These are phyloP conservation scores for Ambrosiella xylebori DNA, from an alignment of 2,329 filamentous ascomycete species.

Conservation along the genomic window DNA sequence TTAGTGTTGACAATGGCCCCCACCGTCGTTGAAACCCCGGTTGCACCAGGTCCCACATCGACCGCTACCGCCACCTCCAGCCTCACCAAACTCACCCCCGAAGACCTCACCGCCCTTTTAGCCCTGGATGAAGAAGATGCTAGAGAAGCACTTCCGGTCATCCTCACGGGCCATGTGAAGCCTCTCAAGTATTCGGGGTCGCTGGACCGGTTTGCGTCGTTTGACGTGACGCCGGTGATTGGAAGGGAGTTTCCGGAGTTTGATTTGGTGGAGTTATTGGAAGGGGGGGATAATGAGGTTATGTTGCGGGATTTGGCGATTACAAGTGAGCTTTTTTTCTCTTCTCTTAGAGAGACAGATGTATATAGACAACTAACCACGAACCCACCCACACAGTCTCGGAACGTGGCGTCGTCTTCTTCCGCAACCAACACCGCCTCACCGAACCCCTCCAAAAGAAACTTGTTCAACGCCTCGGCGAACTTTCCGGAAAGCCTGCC, in stretches of 20 bases:
- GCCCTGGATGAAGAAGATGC: too few relatives aligned
- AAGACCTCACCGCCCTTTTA: neutral
- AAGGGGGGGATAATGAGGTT: conserved; percentile 44
- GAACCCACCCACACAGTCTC: conserved; percentile 33
- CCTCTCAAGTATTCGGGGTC: conserved; percentile 33
- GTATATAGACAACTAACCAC: neutral
- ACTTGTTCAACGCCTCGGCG: conserved; percentile 41
- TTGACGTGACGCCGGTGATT: conserved; percentile 44
- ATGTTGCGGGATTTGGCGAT: conserved; percentile 49
- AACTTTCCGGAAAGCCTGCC: conserved; percentile 38
- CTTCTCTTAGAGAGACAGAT: neutral
- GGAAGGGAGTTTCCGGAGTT: conserved; percentile 43
- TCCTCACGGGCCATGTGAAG: conserved; percentile 13
- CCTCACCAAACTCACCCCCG: neutral
- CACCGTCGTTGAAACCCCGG: too few relatives aligned
- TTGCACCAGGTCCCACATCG: too few relatives aligned
- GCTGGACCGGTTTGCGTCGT: conserved; percentile 33
- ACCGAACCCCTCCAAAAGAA: conserved; percentile 48
- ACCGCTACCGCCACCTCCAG: too few relatives aligned
- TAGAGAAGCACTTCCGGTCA: neutral
- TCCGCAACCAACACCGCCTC: conserved; percentile 44
- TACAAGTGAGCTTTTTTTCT: conserved; percentile 30
- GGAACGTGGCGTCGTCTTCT: conserved; percentile 52
- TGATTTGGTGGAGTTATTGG: conserved; percentile 42
- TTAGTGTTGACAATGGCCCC: too few relatives aligned